Evolutionary conservation across 768 basidiomycete genomes (phyloP), one percentile per base, ranked within the genome.

Genomic region (Collybia sordida): DNA sequence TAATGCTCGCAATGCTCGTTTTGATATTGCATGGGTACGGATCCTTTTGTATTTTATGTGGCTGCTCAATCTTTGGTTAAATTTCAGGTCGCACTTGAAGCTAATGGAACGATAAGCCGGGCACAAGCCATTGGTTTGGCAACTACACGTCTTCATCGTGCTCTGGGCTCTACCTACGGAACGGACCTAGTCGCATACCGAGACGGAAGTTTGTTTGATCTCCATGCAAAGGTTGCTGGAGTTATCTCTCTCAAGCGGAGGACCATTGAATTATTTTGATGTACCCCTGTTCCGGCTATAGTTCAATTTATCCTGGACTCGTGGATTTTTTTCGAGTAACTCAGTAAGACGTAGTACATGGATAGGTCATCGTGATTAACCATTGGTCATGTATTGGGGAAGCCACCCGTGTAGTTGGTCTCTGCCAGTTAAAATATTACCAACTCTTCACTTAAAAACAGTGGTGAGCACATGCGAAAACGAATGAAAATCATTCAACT

Each of bases 1-100:
- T 75, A 71, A 74, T 39, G 85, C 85, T 3, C 78, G 84, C 22
- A 88, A 87, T 53, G 78, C 82, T 2, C 74, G 88, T 6, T 86
- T 90, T 50, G 89, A 93, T 17, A 52, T 76, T 3, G 79, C 71
- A 28, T 80, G 80, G 80, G 81, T 79, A 54, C 31, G 66, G 14
- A 31, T 64, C 11, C 38, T 48, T 28, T n/a, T 42, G 6, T 44
- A 5, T 19, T 37, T 34, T 19, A 1, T 21, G 27, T 6, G 14
- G 12, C 14, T 11, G 17, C 34, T 11, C 34, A 6, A 25, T 5
- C 22, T 18, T 45, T 14, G 43, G 40, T 34, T n/a, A 25, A 22
- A 19, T n/a, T 45, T 45, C 25, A 69, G 65, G 58, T 56, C 38
- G 53, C 63, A 1, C 59, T 67, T 17, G 65, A 66, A 9, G 61